phyloP scores from a whole-genome alignment of 331 rosid species.

The Pyrus hybrid region DNA sequence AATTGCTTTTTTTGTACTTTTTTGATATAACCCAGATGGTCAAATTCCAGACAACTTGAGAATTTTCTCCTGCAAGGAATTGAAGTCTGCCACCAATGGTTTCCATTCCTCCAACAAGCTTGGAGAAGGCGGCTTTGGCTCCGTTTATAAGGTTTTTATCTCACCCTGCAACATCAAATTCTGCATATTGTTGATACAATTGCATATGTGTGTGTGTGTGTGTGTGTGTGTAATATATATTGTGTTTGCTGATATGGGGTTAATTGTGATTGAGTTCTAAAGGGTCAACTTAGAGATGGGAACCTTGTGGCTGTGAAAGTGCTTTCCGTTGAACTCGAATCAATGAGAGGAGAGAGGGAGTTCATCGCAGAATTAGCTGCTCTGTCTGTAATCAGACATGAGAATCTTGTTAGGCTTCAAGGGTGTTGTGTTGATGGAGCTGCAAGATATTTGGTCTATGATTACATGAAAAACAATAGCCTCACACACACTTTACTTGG shows the following conservation, averaged over 20 bases:
- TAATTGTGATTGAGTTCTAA: slow-evolving; percentile 14
- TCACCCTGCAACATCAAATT: not conserved
- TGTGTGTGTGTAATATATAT: not conserved
- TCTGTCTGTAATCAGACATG: slow-evolving; percentile 61
- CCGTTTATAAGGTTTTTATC: slow-evolving; percentile 60
- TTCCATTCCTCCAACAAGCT: slow-evolving; percentile 47
- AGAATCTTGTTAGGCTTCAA: slow-evolving; percentile 58
- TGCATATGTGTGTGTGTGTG: not conserved
- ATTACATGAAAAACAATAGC: slow-evolving; percentile 88
- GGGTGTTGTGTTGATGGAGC: slow-evolving; percentile 86
- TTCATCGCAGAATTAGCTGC: slow-evolving; percentile 72
- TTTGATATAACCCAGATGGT: slow-evolving; percentile 13
- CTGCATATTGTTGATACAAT: not conserved
- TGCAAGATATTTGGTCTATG: slow-evolving; percentile 67
- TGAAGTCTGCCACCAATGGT: slow-evolving; percentile 54
- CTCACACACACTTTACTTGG: slow-evolving; percentile 56
- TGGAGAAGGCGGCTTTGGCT: slow-evolving; percentile 89
- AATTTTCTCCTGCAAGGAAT: slow-evolving; percentile 47
- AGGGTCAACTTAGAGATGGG: slow-evolving; percentile 71
- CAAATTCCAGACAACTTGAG: slow-evolving; percentile 44
- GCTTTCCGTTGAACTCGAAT: slow-evolving; percentile 61
- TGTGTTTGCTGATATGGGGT: not conserved
- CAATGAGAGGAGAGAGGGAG: slow-evolving; percentile 85
- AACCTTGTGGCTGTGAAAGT: slow-evolving; percentile 71
- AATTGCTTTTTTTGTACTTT: not conserved